Evolutionary conservation across 768 basidiomycete genomes (phyloP), one percentile per base, ranked within the genome.

Genomic region (Agrocybe pediades): DNA sequence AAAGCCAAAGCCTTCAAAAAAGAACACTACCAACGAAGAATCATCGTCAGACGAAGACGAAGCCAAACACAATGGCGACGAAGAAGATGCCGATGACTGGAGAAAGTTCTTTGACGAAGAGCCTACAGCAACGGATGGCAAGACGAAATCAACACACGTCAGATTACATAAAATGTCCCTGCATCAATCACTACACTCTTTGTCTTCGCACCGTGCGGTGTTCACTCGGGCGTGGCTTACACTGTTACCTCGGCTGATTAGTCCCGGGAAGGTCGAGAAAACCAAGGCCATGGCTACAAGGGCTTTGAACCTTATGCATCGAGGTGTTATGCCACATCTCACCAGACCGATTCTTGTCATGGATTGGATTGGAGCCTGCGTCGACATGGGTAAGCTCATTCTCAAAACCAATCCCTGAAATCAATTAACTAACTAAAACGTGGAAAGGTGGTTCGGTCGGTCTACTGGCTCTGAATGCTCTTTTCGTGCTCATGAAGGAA

Each of bases 401-500:
- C n/a, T 25, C 24, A 20, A 23, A 11, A 13, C 7, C 6, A 25
- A 16, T 43, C 3, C 13, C 9, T 43, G 11, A 13, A 25, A 6
- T 26, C 5, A 7, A 9, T 9, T 8, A 24, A 5, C 44, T 21
- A 24, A 23, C 21, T 9, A 21, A 24, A 46, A 4, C 9, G 2
- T 25, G 15, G 9, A 9, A 56, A 90, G 93, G 95, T 27, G 95
- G 93, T 1, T 81, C 86, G 0, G 80, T 90, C 15, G 97, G 93
- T 1, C 77, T 99, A 51, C 74, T 98, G 41, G 94, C 92, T 1
- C 77, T 99, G 59, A 98, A 98, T 62, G 88, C 92, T 1, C 71
- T 99, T 46, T 98, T 94, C 65, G 82, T 88, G 11, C 76, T 99
- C 55, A 98, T 98, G 71, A 90, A 83, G 54, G 86, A 94, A 47